Evolutionary conservation across 441 rosid genomes (phyloP).

Genomic region (Euphorbia celastroides): DNA sequence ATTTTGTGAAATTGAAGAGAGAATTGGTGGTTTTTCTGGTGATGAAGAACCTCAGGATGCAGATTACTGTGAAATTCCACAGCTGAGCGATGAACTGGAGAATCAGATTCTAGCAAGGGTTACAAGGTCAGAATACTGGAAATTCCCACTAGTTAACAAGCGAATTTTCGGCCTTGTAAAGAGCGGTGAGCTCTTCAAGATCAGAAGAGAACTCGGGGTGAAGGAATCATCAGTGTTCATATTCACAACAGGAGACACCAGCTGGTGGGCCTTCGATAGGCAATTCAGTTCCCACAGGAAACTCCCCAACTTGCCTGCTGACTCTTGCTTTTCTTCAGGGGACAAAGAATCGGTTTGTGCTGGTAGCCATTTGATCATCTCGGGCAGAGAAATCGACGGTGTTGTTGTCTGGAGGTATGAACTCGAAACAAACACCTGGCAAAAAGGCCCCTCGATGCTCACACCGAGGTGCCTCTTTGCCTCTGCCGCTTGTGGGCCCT

Average conservation of each 20-base stretch:
- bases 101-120: conserved; percentile 62
- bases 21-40: conserved; percentile 22
- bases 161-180: conserved; percentile 42
- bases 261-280: conserved; percentile 70
- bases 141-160: conserved; percentile 48
- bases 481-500: conserved; percentile 59
- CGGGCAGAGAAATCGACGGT: conserved; percentile 59
- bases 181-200: conserved; percentile 62
- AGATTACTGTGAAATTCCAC: conserved; percentile 60
- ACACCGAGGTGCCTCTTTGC: conserved; percentile 72
- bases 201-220: conserved; percentile 52
- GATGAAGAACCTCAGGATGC: conserved; percentile 81
- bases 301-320: conserved; percentile 70
- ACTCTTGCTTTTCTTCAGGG: conserved; percentile 47
- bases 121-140: conserved; percentile 71
- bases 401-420: conserved; percentile 73
- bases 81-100: conserved; percentile 70
- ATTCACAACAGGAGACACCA: conserved; percentile 55
- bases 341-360: conserved; percentile 84
- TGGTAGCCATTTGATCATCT: conserved; percentile 72
- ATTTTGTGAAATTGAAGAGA: conserved; percentile 14
- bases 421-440: conserved; percentile 62
- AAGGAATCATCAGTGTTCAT: conserved; percentile 73
- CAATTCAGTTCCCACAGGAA: conserved; percentile 39
- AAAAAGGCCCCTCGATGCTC: conserved; percentile 66